phyloP scores from a whole-genome alignment of 306 rosid genomes.

The Lathyrus sativus region DNA sequence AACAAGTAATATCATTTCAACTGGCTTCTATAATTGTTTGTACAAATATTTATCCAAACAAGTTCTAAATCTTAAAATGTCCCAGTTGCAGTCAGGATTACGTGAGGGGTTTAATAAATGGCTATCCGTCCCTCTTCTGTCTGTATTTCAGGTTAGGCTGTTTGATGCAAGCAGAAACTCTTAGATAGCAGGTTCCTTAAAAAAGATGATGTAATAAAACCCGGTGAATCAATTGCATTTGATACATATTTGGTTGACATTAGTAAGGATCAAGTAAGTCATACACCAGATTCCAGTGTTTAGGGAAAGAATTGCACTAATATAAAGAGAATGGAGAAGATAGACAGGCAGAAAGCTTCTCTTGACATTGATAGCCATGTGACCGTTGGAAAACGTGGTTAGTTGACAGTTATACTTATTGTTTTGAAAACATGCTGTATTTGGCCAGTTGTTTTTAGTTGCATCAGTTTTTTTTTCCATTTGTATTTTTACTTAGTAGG shows the following conservation, averaged over 20 bases:
- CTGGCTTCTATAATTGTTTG: background rate
- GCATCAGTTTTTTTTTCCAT: slow-evolving; percentile 23
- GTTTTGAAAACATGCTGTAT: slow-evolving; percentile 9
- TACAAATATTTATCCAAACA: background rate
- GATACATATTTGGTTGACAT: slow-evolving; percentile 73
- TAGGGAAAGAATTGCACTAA: slow-evolving; percentile 34
- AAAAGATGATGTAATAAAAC: slow-evolving; percentile 61
- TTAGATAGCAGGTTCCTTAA: slow-evolving; percentile 68
- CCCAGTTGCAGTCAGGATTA: slow-evolving; percentile 28
- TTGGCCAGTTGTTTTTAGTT: slow-evolving; percentile 22
- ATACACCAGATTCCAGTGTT: slow-evolving; percentile 46
- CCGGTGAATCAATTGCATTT: slow-evolving; percentile 64
- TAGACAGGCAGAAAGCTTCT: slow-evolving; percentile 45
- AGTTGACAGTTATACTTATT: slow-evolving; percentile 25
- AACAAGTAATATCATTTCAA: background rate
- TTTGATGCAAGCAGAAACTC: slow-evolving; percentile 61
- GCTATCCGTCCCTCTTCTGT: slow-evolving; percentile 27
- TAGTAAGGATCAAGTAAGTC: slow-evolving; percentile 58
- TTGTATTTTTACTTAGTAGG: slow-evolving; percentile 9
- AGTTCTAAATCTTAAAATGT: slow-evolving; percentile 18
- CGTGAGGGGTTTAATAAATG: slow-evolving; percentile 18
- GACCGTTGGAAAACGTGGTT: slow-evolving; percentile 51
- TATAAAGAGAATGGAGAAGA: slow-evolving; percentile 37
- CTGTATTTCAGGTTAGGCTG: slow-evolving; percentile 59
- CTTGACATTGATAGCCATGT: slow-evolving; percentile 31